These are phyloP conservation scores for Porcisia hertigi DNA, from an alignment of 208 protist genomes.

Conservation along the genomic window DNA sequence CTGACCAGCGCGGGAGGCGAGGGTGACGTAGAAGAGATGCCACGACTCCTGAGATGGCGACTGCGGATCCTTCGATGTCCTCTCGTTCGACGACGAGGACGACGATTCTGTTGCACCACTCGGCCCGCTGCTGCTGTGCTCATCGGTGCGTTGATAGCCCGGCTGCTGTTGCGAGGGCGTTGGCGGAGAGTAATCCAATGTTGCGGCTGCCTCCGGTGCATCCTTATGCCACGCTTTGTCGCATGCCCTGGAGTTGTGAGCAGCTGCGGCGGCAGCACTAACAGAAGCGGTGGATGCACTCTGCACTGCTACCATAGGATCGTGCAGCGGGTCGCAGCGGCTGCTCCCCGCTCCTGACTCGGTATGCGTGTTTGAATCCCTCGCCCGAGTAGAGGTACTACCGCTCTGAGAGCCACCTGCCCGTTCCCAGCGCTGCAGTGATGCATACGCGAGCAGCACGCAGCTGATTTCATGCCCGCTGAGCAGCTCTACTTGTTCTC, in stretches of 20 bases:
- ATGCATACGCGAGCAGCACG: slow-evolving; percentile 67
- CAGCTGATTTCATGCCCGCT: slow-evolving; percentile 55
- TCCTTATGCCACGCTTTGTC: neutral
- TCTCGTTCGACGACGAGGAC: neutral
- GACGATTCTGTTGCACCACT: neutral
- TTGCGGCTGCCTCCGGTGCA: neutral
- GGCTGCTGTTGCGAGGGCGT: neutral
- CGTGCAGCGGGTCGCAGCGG: neutral
- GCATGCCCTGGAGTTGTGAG: neutral
- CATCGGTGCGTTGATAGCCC: neutral
- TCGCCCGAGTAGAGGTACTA: neutral
- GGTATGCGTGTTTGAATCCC: neutral
- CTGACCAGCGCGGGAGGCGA: slow-evolving; percentile 56
- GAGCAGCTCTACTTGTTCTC: slow-evolving; percentile 41
- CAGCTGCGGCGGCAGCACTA: neutral
- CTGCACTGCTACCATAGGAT: slow-evolving; percentile 5
- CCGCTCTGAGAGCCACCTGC: neutral
- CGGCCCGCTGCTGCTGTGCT: slow-evolving; percentile 1
- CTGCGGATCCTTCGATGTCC: neutral
- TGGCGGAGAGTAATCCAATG: neutral
- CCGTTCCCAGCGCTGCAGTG: slow-evolving; percentile 39
- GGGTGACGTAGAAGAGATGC: slow-evolving; percentile 47
- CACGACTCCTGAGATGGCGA: slow-evolving; percentile 2
- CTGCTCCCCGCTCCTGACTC: neutral
- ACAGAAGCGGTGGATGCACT: slow-evolving; percentile 12